A percentile compares a stretch with the other conserved stretches of the same genome.
These are phyloP conservation scores for Cryptococcus hybrid DNA, from an alignment of 1,284 basidiomycete species.

Conservation along the genomic window DNA sequence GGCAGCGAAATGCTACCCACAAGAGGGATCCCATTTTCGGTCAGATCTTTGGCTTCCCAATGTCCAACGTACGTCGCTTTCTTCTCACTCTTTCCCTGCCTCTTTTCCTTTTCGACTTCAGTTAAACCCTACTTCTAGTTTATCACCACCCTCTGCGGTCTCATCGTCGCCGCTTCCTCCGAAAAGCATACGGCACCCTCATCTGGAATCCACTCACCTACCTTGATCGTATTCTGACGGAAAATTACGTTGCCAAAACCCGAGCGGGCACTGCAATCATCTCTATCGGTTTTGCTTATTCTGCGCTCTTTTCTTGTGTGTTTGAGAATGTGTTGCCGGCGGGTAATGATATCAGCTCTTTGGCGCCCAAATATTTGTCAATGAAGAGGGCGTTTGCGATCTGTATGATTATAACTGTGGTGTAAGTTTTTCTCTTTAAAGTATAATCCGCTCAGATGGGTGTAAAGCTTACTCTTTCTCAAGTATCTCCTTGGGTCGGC, in stretches of 20 bases:
- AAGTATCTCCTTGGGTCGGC: constrained; percentile 58
- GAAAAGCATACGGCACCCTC: constrained; percentile 67
- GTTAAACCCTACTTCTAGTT: constrained; percentile 56
- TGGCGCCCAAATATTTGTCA: constrained; percentile 70
- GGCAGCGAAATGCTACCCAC: constrained; percentile 64
- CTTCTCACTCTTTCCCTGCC: neutral
- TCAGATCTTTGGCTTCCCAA: constrained; percentile 29
- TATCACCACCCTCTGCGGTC: constrained; percentile 73
- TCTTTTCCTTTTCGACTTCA: constrained; percentile 34
- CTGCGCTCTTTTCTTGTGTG: constrained; percentile 30
- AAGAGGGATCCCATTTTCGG: constrained; percentile 51
- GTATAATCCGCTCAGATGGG: too few species aligned
- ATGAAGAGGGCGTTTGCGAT: constrained; percentile 77
- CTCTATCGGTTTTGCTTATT: constrained; percentile 51
- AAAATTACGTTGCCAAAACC: constrained; percentile 62
- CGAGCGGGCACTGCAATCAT: constrained; percentile 71
- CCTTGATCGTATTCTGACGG: constrained; percentile 65
- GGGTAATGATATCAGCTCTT: constrained; percentile 26
- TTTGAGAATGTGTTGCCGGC: constrained; percentile 35
- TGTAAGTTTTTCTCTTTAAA: constrained; percentile 5
- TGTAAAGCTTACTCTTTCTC: too few species aligned
- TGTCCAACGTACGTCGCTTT: constrained; percentile 39
- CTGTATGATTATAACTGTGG: constrained; percentile 47
- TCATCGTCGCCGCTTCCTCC: constrained; percentile 74
- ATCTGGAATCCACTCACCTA: constrained; percentile 76